Evolutionary conservation across 2,329 filamentous ascomycete genomes (phyloP), one percentile per base, ranked within the genome.

Genomic region (Endoconidiophora laricicola): DNA sequence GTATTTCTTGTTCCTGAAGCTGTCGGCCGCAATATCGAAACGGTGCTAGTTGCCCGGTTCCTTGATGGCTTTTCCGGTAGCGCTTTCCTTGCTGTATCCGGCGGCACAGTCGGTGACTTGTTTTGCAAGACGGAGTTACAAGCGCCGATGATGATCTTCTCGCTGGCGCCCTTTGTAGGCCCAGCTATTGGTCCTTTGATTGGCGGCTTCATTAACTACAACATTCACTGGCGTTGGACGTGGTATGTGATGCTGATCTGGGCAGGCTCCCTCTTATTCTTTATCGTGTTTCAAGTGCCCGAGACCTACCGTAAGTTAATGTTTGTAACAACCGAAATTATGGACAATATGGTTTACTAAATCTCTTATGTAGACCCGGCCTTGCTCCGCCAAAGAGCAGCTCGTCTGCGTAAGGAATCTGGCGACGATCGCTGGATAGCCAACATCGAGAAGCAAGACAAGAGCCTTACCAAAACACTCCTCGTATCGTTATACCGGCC

Each of bases 181-280:
- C 72, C 78, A 0, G 70, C 69, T 6, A 57, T 78, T 2, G 77
- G 78, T 0, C 76, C 78, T 0, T 55, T 81, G 14, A 61, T 83
- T 16, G 86, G 85, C 6, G 86, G 86, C 6, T 87, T 93, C 62
- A 86, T 94, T 62, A 90, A 90, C 61, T 76, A 81, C 57, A 77
- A 81, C 57, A 73, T 72, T 3, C 66, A 69, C 50, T 94, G 86
- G 81, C 69, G 83, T 48, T 91, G 84, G 84, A 83, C 81, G 0
- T 88, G 91, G 63, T 94, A 88, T 60, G 72, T 87, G 3, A 69
- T 94, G 53, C 65, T 94, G 46, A 93, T 94, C 46, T 94, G 86
- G 86, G 72, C 79, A 1, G 76, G 71, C n/a, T 63, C 69, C 6
- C 65, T 86, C 58, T 70, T 86, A 46, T n/a, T 52, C 14, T 66